Base-by-base conservation (phyloP, 2,329 filamentous ascomycete species). In the Clonostachys chloroleuca region DNA sequence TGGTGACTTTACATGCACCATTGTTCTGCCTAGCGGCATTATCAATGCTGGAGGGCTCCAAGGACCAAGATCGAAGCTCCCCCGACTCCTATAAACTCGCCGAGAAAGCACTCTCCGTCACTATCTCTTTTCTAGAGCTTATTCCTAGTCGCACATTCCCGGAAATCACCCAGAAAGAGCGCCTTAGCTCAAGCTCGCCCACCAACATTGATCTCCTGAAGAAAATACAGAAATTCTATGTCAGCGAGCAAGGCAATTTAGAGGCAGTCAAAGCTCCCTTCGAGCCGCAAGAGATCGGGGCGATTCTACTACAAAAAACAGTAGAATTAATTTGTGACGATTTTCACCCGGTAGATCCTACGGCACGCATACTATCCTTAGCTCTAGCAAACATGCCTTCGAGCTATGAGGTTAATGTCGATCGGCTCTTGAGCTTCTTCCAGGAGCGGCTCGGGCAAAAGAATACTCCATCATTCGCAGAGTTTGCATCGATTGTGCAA, bases 1-100 rank as follows among this genome's bases (percentile, higher is more conserved):
- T 99, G 92, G 67, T 95, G 14, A 81, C 87, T 3, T 72, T 89
- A 18, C 92, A 97, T 66, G 87, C 92, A 33, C 92, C 92, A 34
- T 67, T 95, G 30, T 78, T 87, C 46, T 66, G 65, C 37, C 47
- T 70, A 33, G 63, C 64, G 5, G 77, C 83, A 3, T 66, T 95
- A n/a, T 81, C 84, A 5, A 85, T 80, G 80, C 67, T 85, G 40
- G 70, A 83, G 58, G 73, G 86, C 47, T 65, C 70, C 4, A 73
- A 67, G 49, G 67, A 68, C 13, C 60, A 62, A 34, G 54, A 50
- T 63, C 62, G 49, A 54, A 63, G 52, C 16, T 43, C 45, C 47
- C 18, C 52, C 51, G 42, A 67, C 72, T 47, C 66, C 57, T 45
- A 52, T 24, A 16, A 65, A 70, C 50, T 72, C 20, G 54, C 55